Evolutionary conservation across 495 filamentous ascomycete genomes (phyloP), one percentile per base, ranked within the genome.

Genomic region (Friedmanniomyces simplex): DNA sequence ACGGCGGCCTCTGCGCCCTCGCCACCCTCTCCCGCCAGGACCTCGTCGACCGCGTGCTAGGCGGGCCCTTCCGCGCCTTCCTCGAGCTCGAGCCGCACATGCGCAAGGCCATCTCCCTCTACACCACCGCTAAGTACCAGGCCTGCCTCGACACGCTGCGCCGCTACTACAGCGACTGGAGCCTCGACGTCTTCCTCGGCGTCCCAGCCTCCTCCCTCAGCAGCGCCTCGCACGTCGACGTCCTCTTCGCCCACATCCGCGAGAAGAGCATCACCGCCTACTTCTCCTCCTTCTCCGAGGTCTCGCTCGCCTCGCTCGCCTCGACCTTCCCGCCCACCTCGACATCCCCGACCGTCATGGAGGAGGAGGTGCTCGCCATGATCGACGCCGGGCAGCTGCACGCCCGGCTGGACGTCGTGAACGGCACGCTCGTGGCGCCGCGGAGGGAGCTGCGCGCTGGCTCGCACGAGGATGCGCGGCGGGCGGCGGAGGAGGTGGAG

Each of bases 71-170:
- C 76, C 83, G 94, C 46, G 81, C 77, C 48, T 96, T 89, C 70
- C 80, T 98, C 2, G 91, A 98, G 68, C 78, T 91, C 1, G 93
- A 96, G 67, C 91, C 94, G 1, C 91, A 97, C 63, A 86, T 98
- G 59, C 86, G 94, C 50, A 87, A 89, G 20, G 94, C 93, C 24
- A 86, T 98, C 53, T 75, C 80, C 1, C 85, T 86, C 73, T 97
- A 97, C 70, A 85, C 88, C 62, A 87, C 82, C 54, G 86, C 87
- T 39, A 85, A 95, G 62, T 98, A 95, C 71, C 82, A 86, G 1
- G 76, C 81, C 5, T 96, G 91, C 61, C 77, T 98, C 25, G 76
- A 80, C 47, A 88, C 90, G 34, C 78, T 98, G 13, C 87, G 94
- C 55, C 77, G 79, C 26, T 90, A 93, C 71, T 82, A 79, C 50